Evolutionary conservation across 345 rosid genomes (phyloP).

Genomic region (Eucalyptus regnans): DNA sequence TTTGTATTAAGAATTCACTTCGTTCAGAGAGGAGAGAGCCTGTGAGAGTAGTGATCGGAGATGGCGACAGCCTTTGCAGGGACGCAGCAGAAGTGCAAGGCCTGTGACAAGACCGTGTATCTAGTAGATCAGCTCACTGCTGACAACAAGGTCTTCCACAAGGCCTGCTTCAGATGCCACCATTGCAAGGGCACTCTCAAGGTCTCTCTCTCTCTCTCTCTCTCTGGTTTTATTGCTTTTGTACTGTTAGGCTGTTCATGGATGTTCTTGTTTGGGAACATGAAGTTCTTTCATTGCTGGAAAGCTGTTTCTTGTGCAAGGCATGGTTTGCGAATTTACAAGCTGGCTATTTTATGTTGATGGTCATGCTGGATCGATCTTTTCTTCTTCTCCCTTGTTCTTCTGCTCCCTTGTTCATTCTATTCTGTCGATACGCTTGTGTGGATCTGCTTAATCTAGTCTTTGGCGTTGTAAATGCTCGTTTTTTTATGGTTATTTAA

Average conservation of each 20-base stretch:
- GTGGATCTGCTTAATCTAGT: background rate
- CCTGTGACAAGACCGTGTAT: conserved; percentile 43
- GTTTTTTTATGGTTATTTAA: background rate
- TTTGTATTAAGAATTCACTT: background rate
- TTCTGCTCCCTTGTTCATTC: background rate
- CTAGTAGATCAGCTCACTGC: conserved; percentile 37
- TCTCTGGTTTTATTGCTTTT: background rate
- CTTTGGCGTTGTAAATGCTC: background rate
- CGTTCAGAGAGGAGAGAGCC: background rate
- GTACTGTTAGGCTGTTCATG: background rate
- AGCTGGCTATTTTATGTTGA: background rate
- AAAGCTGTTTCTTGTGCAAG: background rate
- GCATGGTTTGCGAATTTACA: background rate
- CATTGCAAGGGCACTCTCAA: conserved; percentile 47
- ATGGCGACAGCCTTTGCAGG: conserved; percentile 34
- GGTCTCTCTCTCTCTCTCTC: conserved; percentile 5
- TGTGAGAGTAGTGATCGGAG: background rate
- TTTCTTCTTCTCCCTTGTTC: background rate
- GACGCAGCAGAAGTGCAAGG: conserved; percentile 40
- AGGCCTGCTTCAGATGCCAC: conserved; percentile 43
- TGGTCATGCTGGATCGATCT: background rate
- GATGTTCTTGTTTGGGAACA: background rate
- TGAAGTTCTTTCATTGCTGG: background rate
- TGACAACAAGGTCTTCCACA: conserved; percentile 31
- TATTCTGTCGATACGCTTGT: background rate